Conservation (phyloP, 2,329 filamentous ascomycete species). For the Beauveria asiatica region DNA sequence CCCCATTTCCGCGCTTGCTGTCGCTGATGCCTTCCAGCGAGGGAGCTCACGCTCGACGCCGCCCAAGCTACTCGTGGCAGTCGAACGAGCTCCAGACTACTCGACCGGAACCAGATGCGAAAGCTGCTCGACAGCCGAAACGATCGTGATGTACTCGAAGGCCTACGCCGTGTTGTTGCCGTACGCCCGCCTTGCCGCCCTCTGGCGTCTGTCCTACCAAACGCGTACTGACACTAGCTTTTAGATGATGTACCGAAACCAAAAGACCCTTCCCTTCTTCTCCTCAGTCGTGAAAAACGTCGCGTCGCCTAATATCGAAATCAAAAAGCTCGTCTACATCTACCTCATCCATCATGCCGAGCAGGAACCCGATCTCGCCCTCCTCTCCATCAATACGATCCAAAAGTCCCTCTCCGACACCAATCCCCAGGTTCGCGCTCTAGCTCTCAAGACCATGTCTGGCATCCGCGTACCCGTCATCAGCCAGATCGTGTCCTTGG, state of each 20-base stretch:
- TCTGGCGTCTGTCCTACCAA: slow-evolving; percentile 7
- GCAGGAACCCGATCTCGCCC: slow-evolving; percentile 85
- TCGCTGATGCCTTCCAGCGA: slow-evolving; percentile 48
- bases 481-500: slow-evolving; percentile 91
- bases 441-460: slow-evolving; percentile 94
- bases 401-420: slow-evolving; percentile 93
- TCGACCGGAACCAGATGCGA: slow-evolving; percentile 80
- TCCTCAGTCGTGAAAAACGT: slow-evolving; percentile 98
- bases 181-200: slow-evolving; percentile 42
- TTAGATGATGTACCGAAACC: slow-evolving; percentile 90
- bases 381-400: slow-evolving; percentile 97
- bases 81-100: slow-evolving; percentile 51
- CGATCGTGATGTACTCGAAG: slow-evolving; percentile 88
- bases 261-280: slow-evolving; percentile 86
- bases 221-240: neutral
- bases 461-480: slow-evolving; percentile 96
- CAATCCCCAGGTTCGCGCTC: slow-evolving; percentile 81
- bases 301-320: slow-evolving; percentile 84
- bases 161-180: slow-evolving; percentile 77
- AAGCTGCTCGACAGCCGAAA: slow-evolving; percentile 89
- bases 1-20: slow-evolving; percentile 9
- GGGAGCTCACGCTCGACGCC: slow-evolving; percentile 95
- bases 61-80: slow-evolving; percentile 74
- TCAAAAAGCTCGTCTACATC: slow-evolving; percentile 98
- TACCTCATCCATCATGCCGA: slow-evolving; percentile 96